These are phyloP conservation scores for Porodaedalea pini DNA, from an alignment of 1,284 basidiomycete genomes.

Conservation along the genomic window DNA sequence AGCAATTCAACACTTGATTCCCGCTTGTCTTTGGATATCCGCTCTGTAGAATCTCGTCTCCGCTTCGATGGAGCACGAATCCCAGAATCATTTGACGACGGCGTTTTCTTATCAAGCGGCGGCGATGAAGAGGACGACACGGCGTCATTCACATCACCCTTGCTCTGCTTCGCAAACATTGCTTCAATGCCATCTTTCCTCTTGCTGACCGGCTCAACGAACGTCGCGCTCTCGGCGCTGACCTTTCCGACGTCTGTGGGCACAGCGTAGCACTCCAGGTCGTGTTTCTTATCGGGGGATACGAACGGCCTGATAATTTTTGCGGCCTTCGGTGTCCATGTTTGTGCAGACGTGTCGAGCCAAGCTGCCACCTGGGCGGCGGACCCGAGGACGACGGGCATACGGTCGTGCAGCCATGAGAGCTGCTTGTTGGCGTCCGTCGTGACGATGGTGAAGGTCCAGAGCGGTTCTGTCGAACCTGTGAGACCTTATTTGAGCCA, in stretches of 20 bases:
- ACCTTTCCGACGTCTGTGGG: conserved; percentile 91
- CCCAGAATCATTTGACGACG: not conserved
- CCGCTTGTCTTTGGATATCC: conserved; percentile 4
- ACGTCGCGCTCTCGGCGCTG: conserved; percentile 76
- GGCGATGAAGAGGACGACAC: not conserved
- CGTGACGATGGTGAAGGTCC: conserved; percentile 89
- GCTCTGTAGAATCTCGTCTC: not conserved
- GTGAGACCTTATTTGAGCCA: conserved; percentile 11
- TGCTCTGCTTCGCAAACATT: conserved; percentile 72
- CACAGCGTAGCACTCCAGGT: conserved; percentile 81
- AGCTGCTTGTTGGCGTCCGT: conserved; percentile 68
- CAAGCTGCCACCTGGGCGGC: conserved; percentile 63
- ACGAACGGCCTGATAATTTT: conserved; percentile 65
- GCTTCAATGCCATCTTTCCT: conserved; percentile 87
- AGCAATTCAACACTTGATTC: conserved; percentile 11
- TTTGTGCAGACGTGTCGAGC: conserved; percentile 71
- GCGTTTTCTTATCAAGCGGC: not conserved
- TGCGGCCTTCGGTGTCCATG: conserved; percentile 59
- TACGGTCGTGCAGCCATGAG: conserved; percentile 85
- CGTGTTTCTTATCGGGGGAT: conserved; percentile 36
- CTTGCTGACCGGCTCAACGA: conserved; percentile 75
- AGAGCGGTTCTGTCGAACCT: conserved; percentile 60
- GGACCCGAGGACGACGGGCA: conserved; percentile 81
- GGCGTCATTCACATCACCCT: not conserved
- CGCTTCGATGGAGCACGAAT: not conserved